Evolutionary conservation across 345 rosid genomes (phyloP), one percentile per base, ranked within the genome.

Genomic region (Luvunga scandens): DNA sequence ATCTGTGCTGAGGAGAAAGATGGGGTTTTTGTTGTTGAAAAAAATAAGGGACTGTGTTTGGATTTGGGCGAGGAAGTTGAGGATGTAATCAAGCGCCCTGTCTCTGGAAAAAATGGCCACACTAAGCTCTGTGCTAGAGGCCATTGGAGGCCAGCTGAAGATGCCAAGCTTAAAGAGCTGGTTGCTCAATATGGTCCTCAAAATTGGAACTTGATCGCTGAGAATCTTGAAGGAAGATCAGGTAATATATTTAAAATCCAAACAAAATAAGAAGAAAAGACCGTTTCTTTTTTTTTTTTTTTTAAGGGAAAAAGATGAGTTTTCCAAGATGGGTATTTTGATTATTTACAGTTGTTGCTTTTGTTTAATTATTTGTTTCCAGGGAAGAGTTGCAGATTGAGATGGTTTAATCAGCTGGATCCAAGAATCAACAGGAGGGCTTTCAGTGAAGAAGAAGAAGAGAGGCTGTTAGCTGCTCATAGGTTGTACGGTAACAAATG

Each of bases 111-210:
- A 77, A 88, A 57, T 73, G 88, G 86, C 22, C 85, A 75, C 66
- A 34, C 84, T 28, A 89, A 87, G 80, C 84, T 88, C 27, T 91
- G 93, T 64, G 83, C 91, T 8, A 90, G 95, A 83, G 96, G 99
- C 39, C 99, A 93, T 74, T 95, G 98, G 99, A 90, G 96, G 83
- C 97, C 99, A 16, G 91, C 88, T 69, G 98, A 95, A 81, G 99
- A 95, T 80, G 72, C 89, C 25, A 90, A 90, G 82, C 99, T 93
- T 31, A 91, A 84, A 80, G 98, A 93, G 60, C 93, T 93, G 57
- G 98, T 93, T 38, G 80, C 88, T 33, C 86, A 87, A 53, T 88
- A 84, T 66, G 99, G 99, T 14, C 98, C 99, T 67, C 98, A 93
- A 85, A 93, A 93, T 83, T 95, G 99, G 99, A 95, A 95, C 83